Percentiles rank a stretch among this genome's conserved stretches.
These are phyloP conservation scores for Nectriaceae sp. DNA, from an alignment of 2,329 filamentous ascomycete species.

Conservation along the genomic window DNA sequence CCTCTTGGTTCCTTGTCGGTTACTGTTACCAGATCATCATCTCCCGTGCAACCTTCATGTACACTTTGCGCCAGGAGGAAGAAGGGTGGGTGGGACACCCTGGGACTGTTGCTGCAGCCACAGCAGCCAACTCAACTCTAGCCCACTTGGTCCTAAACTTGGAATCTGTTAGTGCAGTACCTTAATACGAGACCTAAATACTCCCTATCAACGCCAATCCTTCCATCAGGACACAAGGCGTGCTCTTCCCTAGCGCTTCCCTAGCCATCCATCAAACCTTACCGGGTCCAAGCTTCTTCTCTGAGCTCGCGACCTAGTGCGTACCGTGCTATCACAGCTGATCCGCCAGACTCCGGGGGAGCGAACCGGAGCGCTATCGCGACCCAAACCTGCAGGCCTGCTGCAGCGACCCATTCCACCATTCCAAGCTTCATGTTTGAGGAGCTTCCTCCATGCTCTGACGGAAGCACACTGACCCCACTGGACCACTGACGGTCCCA, in stretches of 20 bases:
- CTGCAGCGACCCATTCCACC: neutral
- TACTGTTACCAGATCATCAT: constrained; percentile 7
- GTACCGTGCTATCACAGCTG: constrained; percentile 14
- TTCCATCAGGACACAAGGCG: constrained; percentile 1
- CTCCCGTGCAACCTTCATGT: constrained; percentile 27
- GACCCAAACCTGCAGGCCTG: constrained; percentile 1
- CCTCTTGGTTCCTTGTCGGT: neutral
- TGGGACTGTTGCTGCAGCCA: constrained; percentile 21
- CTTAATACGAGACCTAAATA: neutral
- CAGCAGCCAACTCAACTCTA: constrained; percentile 12
- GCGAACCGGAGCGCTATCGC: constrained; percentile 10
- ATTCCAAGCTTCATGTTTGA: neutral
- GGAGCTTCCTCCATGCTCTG: neutral
- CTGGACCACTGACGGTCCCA: no score
- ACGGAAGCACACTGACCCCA: neutral
- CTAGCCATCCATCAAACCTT: constrained; percentile 4
- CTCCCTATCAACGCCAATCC: constrained; percentile 2
- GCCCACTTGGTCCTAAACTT: constrained; percentile 17
- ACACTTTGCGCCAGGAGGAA: constrained; percentile 19
- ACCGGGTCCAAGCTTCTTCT: constrained; percentile 24
- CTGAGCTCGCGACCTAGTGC: constrained; percentile 11
- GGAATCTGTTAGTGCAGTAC: constrained; percentile 15
- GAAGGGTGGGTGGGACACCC: constrained; percentile 18
- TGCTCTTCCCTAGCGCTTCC: neutral
- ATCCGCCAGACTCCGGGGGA: constrained; percentile 18